Evolutionary conservation across 495 filamentous ascomycete genomes (phyloP).

Genomic region (Achaetomiella virescens): DNA sequence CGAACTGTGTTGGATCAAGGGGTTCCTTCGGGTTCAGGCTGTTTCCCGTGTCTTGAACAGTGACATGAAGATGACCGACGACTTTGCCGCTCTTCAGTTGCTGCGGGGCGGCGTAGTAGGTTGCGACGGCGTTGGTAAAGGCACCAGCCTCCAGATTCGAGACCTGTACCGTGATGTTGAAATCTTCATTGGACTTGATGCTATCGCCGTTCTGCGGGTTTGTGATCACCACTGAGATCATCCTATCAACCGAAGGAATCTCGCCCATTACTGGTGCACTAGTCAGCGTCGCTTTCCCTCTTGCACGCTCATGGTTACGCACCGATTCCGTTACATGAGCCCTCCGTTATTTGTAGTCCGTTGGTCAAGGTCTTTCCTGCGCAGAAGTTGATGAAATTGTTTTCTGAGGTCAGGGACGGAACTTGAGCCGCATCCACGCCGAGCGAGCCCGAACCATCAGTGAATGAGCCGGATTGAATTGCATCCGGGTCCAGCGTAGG

Average conservation of each 20-base stretch:
- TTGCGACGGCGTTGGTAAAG: constrained; percentile 49
- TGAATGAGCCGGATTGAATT: constrained; percentile 22
- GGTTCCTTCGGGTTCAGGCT: constrained; percentile 34
- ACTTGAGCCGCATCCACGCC: constrained; percentile 23
- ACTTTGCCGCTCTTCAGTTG: constrained; percentile 37
- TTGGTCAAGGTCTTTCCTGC: constrained; percentile 49
- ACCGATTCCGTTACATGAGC: constrained; percentile 51
- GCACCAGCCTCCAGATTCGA: constrained; percentile 48
- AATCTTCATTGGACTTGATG: constrained; percentile 38
- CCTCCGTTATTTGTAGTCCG: constrained; percentile 42
- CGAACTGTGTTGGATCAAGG: constrained; percentile 33
- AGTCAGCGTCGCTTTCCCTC: neutral
- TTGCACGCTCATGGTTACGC: constrained; percentile 22
- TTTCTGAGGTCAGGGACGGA: constrained; percentile 32
- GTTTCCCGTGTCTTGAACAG: constrained; percentile 47
- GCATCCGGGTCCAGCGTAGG: constrained; percentile 16
- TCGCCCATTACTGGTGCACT: constrained; percentile 50
- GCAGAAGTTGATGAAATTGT: constrained; percentile 51
- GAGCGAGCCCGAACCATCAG: constrained; percentile 19
- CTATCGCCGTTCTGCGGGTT: constrained; percentile 36
- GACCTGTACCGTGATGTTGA: constrained; percentile 49
- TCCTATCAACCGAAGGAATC: constrained; percentile 49
- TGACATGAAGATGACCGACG: constrained; percentile 56
- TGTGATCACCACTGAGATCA: constrained; percentile 53
- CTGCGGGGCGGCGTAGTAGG: constrained; percentile 56